Conservation (phyloP, 2,329 filamentous ascomycete genomes). For the Phyllosticta capitalensis region DNA sequence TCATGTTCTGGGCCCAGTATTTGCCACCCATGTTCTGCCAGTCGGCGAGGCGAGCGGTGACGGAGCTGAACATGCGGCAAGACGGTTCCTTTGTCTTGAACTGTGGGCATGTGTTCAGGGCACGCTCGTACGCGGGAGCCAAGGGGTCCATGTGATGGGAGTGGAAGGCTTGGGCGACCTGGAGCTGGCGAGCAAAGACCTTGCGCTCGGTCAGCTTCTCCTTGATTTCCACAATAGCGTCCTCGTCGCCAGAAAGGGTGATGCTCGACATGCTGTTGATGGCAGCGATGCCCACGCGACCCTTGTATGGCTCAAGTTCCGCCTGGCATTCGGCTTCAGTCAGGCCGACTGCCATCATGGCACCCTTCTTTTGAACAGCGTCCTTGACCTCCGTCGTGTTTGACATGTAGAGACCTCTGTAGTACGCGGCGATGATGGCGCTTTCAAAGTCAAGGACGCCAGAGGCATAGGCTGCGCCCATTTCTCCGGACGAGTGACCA, state of each 20-base stretch:
- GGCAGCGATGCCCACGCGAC: slow-evolving; percentile 18
- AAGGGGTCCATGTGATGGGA: slow-evolving; percentile 14
- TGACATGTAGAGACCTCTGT: slow-evolving; percentile 7
- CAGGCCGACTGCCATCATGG: slow-evolving; percentile 25
- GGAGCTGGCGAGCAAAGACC: slow-evolving; percentile 13
- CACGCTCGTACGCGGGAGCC: background rate
- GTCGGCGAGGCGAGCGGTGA: background rate
- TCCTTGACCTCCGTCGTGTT: slow-evolving; percentile 1
- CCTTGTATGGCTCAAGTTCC: slow-evolving; percentile 12
- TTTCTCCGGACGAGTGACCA: slow-evolving; percentile 24
- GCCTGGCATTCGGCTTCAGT: background rate
- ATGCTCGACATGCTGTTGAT: slow-evolving; percentile 17
- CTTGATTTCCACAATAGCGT: slow-evolving; percentile 11
- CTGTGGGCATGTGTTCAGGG: background rate
- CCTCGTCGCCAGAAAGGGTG: slow-evolving; percentile 16
- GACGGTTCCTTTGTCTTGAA: background rate
- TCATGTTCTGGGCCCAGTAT: slow-evolving; percentile 42
- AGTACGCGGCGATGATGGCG: slow-evolving; percentile 20
- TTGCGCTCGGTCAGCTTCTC: slow-evolving; percentile 9
- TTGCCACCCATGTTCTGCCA: slow-evolving; percentile 14
- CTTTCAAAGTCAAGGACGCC: slow-evolving; percentile 15
- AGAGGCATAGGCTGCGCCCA: slow-evolving; percentile 20
- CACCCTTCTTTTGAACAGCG: slow-evolving; percentile 15
- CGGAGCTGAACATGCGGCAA: background rate
- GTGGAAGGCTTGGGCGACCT: slow-evolving; percentile 16